Evolutionary conservation across 768 basidiomycete species (phyloP).

Genomic region (Macrolepiota fuliginosa): DNA sequence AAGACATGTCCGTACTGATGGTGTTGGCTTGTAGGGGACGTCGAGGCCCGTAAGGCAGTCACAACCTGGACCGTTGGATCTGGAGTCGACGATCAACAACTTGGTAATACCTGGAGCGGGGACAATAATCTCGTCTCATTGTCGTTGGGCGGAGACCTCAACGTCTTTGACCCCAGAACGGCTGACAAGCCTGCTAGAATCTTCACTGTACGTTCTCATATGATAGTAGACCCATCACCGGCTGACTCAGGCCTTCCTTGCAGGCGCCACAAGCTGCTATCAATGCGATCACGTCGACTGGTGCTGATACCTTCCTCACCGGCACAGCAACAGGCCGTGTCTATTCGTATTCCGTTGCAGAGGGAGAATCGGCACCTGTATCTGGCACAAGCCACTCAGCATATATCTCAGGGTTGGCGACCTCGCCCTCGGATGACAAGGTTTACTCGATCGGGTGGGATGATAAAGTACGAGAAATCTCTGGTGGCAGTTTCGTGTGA

Average conservation of each 20-base stretch:
- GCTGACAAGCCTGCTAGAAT: constrained; percentile 59
- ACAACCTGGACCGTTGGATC: constrained; percentile 72
- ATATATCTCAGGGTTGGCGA: constrained; percentile 61
- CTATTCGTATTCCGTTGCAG: constrained; percentile 54
- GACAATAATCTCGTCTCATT: constrained; percentile 74
- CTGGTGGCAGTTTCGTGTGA: constrained; percentile 45
- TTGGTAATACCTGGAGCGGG: constrained; percentile 84
- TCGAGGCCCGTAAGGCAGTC: constrained; percentile 62
- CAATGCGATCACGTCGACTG: constrained; percentile 52
- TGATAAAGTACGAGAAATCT: constrained; percentile 70
- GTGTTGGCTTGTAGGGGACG: constrained; percentile 63
- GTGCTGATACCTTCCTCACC: constrained; percentile 64
- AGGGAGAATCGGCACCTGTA: constrained; percentile 44
- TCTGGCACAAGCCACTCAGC: constrained; percentile 69
- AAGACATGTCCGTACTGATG: neutral
- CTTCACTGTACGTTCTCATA: constrained; percentile 43
- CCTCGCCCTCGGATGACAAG: constrained; percentile 40
- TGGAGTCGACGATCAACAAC: constrained; percentile 79
- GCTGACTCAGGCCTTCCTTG: neutral
- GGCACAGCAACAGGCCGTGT: constrained; percentile 82
- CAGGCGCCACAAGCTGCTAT: constrained; percentile 83
- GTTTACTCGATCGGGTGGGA: constrained; percentile 79
- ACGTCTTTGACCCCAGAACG: constrained; percentile 74
- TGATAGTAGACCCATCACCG: neutral
- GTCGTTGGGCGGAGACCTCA: constrained; percentile 79